Percentiles rank a stretch among this genome's conserved stretches.
Evolutionary conservation across 2,329 filamentous ascomycete genomes (phyloP).

Genomic region (Talaromyces atroroseus): DNA sequence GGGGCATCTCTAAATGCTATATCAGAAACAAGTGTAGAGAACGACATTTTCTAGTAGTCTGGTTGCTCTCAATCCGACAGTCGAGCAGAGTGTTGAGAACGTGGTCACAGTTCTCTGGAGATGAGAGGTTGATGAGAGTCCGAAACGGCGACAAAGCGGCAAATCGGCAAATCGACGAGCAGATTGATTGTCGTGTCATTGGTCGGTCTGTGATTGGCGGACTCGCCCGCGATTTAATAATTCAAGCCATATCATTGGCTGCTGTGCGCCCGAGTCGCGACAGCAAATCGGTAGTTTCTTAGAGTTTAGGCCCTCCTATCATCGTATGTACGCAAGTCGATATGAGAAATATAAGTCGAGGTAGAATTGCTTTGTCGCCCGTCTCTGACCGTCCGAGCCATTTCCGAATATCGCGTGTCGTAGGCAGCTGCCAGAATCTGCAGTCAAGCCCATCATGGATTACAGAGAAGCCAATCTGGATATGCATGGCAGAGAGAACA

Average conservation of each 20-base stretch:
- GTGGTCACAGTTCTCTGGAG: too few relatives aligned
- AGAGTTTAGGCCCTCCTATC: too few relatives aligned
- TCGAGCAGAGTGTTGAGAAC: not conserved
- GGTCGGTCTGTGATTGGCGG: not conserved
- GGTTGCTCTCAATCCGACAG: not conserved
- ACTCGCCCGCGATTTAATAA: not conserved
- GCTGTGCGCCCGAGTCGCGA: not conserved
- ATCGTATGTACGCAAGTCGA: too few relatives aligned
- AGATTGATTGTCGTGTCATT: too few relatives aligned
- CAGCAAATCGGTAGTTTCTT: not conserved
- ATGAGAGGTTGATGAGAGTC: not conserved
- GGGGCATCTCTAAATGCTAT: constrained; percentile 42
- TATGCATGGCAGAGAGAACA: too few relatives aligned
- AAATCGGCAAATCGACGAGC: not conserved
- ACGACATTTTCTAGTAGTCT: constrained; percentile 34
- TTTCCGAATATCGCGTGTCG: too few relatives aligned
- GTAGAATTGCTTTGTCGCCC: too few relatives aligned
- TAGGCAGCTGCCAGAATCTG: too few relatives aligned
- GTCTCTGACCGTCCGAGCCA: too few relatives aligned
- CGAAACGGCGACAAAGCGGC: not conserved
- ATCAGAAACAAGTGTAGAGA: constrained; percentile 47
- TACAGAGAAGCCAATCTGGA: too few relatives aligned
- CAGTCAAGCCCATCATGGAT: too few relatives aligned
- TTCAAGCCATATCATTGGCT: not conserved
- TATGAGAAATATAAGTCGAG: too few relatives aligned